A percentile compares a stretch with the other conserved stretches of the same genome.
These are phyloP conservation scores for Gnaphalium uliginosum DNA, from an alignment of 129 eudicot genomes.

Conservation along the genomic window DNA sequence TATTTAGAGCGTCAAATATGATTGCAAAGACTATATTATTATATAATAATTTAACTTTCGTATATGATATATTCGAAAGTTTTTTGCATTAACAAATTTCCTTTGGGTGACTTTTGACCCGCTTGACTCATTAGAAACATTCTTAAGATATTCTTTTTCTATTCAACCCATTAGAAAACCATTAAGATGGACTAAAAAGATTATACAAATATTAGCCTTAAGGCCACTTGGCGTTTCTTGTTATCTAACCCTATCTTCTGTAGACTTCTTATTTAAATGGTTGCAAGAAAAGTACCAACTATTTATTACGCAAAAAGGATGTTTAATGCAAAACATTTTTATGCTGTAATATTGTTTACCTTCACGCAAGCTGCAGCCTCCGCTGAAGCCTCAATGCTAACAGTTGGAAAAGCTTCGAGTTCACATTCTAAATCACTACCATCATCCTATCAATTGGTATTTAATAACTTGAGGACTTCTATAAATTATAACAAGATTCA, in stretches of 20 bases:
- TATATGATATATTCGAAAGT: background rate
- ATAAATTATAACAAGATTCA: slow-evolving; percentile 14
- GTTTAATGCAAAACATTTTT: background rate
- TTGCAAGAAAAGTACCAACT: background rate
- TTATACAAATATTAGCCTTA: too few relatives aligned
- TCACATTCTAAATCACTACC: slow-evolving; percentile 93
- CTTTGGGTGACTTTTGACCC: background rate
- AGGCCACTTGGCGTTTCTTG: too few relatives aligned
- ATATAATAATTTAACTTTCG: background rate
- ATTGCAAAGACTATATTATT: background rate
- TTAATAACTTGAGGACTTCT: background rate
- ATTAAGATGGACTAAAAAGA: too few relatives aligned
- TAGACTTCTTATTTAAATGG: background rate
- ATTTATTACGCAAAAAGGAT: background rate
- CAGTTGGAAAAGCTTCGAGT: slow-evolving; percentile 77
- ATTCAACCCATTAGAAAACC: too few relatives aligned
- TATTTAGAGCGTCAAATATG: background rate
- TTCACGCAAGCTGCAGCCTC: slow-evolving; percentile 91
- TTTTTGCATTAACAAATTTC: background rate
- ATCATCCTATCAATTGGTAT: slow-evolving; percentile 60
- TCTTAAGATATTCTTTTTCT: background rate
- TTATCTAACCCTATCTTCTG: background rate
- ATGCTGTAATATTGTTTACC: slow-evolving; percentile 40
- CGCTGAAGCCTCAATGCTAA: slow-evolving; percentile 64
- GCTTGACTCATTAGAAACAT: background rate